These are phyloP conservation scores for Brachypodium distachyon DNA, from an alignment of 202 grass and related monocot species.

Conservation along the genomic window DNA sequence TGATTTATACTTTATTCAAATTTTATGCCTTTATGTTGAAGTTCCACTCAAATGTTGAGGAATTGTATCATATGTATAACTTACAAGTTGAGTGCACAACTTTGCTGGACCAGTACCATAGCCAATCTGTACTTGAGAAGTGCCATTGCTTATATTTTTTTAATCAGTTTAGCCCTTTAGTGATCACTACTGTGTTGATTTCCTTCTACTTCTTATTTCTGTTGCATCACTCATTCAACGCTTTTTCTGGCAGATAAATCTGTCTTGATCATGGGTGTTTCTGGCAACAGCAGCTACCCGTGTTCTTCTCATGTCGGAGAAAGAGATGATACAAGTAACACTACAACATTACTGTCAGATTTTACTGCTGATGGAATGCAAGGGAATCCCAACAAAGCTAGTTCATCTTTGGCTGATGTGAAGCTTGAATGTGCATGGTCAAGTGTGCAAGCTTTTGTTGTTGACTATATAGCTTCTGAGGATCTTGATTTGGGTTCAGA, in stretches of 20 bases:
- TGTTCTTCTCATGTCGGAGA: neutral
- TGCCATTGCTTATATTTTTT: neutral
- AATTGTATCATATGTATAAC: neutral
- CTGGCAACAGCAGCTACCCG: neutral
- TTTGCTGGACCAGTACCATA: neutral
- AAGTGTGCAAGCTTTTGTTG: constrained; percentile 25
- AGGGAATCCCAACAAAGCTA: neutral
- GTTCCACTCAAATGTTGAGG: neutral
- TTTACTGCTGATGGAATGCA: constrained; percentile 16
- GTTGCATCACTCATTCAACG: neutral
- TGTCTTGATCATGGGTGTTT: constrained; percentile 20
- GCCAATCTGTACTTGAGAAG: neutral
- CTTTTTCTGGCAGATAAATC: constrained; percentile 14
- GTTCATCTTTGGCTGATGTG: constrained; percentile 3
- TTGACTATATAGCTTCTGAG: neutral
- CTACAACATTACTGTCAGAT: neutral
- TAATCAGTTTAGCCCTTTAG: neutral
- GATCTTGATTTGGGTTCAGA: constrained; percentile 21
- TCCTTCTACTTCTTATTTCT: neutral
- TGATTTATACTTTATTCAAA: neutral
- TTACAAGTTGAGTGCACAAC: neutral
- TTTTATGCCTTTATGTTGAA: neutral
- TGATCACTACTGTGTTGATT: neutral
- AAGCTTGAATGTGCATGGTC: constrained; percentile 8
- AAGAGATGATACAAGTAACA: constrained; percentile 8